Percentiles rank a stretch among this genome's conserved stretches.
phyloP scores from a whole-genome alignment of 306 rosid genomes.

The Cicer pinnatifidum region DNA sequence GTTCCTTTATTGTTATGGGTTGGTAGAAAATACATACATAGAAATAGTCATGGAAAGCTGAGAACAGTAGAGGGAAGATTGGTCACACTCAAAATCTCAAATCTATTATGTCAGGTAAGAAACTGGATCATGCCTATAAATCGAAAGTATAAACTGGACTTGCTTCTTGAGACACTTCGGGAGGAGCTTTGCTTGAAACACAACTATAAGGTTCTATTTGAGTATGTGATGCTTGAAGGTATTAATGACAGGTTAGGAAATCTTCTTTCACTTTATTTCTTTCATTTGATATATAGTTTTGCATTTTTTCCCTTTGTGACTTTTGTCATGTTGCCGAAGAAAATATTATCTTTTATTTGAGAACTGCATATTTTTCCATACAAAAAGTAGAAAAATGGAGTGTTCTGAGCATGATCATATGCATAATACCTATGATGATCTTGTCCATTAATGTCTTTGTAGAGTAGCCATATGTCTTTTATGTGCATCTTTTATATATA shows the following conservation, averaged over 20 bases:
- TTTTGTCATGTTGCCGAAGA: conserved; percentile 3
- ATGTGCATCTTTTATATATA: neutral
- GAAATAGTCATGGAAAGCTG: conserved; percentile 28
- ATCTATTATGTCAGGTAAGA: conserved; percentile 68
- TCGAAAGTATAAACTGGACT: conserved; percentile 72
- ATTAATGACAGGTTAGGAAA: conserved; percentile 74
- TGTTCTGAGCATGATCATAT: neutral
- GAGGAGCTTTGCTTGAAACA: conserved; percentile 72
- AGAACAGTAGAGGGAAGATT: conserved; percentile 21
- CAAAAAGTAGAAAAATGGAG: neutral
- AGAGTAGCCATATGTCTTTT: neutral
- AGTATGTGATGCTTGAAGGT: conserved; percentile 94
- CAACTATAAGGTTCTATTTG: conserved; percentile 80
- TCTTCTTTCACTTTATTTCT: conserved; percentile 37
- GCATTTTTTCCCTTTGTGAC: neutral
- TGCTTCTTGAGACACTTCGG: conserved; percentile 77
- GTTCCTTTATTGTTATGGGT: conserved; percentile 28
- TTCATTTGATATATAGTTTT: conserved; percentile 35
- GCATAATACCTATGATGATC: conserved; percentile 14
- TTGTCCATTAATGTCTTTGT: conserved; percentile 10
- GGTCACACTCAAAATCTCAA: conserved; percentile 15
- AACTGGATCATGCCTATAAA: conserved; percentile 98
- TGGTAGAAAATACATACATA: conserved; percentile 3
- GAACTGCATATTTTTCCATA: conserved; percentile 21
- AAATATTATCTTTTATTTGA: conserved; percentile 3